Evolutionary conservation across 2,329 filamentous ascomycete species (phyloP).

Genomic region (Scedosporium aurantiacum): DNA sequence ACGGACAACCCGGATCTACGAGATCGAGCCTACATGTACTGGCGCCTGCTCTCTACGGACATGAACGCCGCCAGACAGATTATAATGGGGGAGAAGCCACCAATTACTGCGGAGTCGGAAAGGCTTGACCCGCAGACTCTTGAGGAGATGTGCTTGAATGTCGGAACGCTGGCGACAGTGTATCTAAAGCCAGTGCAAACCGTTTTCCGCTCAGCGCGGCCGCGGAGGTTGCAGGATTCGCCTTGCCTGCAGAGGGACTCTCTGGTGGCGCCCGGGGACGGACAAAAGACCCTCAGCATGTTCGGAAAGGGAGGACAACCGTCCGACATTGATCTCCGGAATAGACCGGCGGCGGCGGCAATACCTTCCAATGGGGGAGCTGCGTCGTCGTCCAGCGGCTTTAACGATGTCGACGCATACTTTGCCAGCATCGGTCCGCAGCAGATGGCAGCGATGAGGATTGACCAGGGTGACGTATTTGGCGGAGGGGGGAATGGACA

Average conservation of each 20-base stretch:
- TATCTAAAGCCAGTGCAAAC: conserved; percentile 97
- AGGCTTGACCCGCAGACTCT: conserved; percentile 82
- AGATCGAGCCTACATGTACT: conserved; percentile 98
- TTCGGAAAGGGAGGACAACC: conserved; percentile 40
- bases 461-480: conserved; percentile 55
- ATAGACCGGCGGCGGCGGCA: conserved; percentile 23
- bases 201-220: conserved; percentile 82
- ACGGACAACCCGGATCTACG: conserved; percentile 97
- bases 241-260: conserved; percentile 72
- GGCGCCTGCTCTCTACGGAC: conserved; percentile 88
- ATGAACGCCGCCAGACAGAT: conserved; percentile 75
- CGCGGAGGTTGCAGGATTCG: conserved; percentile 66
- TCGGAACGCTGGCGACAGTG: conserved; percentile 90
- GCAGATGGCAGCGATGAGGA: conserved; percentile 61
- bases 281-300: conserved; percentile 49
- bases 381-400: conserved; percentile 43
- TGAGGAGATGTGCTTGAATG: conserved; percentile 94
- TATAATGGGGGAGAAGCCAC: conserved; percentile 95
- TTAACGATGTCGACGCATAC: conserved; percentile 80
- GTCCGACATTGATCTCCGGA: conserved; percentile 28
- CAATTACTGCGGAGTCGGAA: conserved; percentile 92
- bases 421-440: conserved; percentile 68
- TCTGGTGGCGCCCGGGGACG: conserved; percentile 41
- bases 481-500: conserved; percentile 43
- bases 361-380: neutral